Evolutionary conservation across 805 yeast genomes (phyloP).

Genomic region (Candida oleophila): DNA sequence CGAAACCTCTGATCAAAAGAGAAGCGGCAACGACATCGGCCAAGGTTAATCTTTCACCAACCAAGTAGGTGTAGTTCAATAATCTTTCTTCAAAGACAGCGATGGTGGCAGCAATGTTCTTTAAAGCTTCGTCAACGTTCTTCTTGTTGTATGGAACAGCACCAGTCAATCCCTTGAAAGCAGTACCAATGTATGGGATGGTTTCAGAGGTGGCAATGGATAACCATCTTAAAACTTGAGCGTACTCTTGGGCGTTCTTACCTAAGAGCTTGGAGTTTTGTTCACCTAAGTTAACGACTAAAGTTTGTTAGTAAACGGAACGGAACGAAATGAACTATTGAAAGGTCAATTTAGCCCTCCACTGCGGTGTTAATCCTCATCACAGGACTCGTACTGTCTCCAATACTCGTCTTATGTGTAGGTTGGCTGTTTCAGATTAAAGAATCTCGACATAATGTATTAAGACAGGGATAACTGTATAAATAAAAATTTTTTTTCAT

Average conservation of each 20-base stretch:
- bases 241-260: constrained; percentile 60
- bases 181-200: constrained; percentile 43
- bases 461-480: constrained; percentile 89
- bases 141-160: constrained; percentile 76
- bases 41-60: constrained; percentile 51
- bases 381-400: too few relatives aligned
- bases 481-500: constrained; percentile 53
- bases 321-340: neutral
- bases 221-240: constrained; percentile 71
- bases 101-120: constrained; percentile 36
- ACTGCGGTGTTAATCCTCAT: too few relatives aligned
- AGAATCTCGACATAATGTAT: constrained; percentile 68
- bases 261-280: constrained; percentile 57
- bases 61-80: constrained; percentile 62
- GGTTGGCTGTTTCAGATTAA: constrained; percentile 44
- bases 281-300: constrained; percentile 50
- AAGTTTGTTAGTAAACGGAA: constrained; percentile 17
- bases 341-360: too few relatives aligned
- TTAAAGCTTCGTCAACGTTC: constrained; percentile 47
- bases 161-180: constrained; percentile 65
- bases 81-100: constrained; percentile 56
- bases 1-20: constrained; percentile 53
- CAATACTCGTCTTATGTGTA: neutral
- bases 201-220: constrained; percentile 74
- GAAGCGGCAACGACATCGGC: constrained; percentile 66